phyloP scores from a whole-genome alignment of 73 alveolate genomes.

The Uronychia setigera region DNA sequence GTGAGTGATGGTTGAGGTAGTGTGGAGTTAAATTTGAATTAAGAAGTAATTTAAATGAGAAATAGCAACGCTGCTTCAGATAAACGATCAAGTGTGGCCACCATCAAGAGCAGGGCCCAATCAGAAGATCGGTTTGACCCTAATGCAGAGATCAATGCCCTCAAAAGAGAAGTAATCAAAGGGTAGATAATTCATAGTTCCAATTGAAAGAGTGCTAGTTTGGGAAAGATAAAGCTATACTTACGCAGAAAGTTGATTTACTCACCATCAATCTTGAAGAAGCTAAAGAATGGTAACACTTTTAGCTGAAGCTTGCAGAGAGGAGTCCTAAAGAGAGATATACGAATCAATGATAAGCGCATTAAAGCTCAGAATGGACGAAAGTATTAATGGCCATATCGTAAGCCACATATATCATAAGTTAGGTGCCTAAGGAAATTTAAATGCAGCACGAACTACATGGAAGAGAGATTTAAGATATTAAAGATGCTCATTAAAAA shows the following conservation, averaged over 20 bases:
- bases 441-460: background rate
- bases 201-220: too few species aligned
- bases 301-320: background rate
- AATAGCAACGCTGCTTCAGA: too few species aligned
- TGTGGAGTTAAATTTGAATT: too few species aligned
- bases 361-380: background rate
- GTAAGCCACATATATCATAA: background rate
- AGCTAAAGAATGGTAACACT: background rate
- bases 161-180: too few species aligned
- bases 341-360: background rate
- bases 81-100: too few species aligned
- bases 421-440: background rate
- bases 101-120: too few species aligned
- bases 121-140: too few species aligned
- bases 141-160: too few species aligned
- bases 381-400: background rate
- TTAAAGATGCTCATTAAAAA: background rate
- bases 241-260: too few species aligned
- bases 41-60: too few species aligned
- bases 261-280: background rate
- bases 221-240: too few species aligned
- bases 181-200: too few species aligned
- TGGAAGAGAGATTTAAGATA: background rate
- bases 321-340: background rate
- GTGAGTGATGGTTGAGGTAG: slow-evolving; percentile 4